Base-by-base conservation (phyloP, 305 asterid genomes). In the Petunia hybrid region DNA sequence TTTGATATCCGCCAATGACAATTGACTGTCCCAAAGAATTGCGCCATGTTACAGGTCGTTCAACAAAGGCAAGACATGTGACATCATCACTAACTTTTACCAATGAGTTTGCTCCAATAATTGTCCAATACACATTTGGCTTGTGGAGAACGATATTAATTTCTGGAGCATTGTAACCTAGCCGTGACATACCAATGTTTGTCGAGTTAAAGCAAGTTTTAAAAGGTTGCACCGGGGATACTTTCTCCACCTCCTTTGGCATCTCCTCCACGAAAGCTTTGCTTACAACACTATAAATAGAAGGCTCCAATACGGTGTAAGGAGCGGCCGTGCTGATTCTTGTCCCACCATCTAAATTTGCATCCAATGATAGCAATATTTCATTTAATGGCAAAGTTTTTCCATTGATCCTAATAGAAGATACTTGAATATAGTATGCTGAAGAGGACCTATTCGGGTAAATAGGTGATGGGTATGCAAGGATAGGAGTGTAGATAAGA, bases 1-100 rank as follows among this genome's bases (percentile, higher is more conserved):
- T 76, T 51, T 84, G 87, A 81, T 77, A 65, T 5, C 73, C 77
- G 56, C 85, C 85, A 8, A 82, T 59, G 2, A 82, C 79, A 76
- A 82, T 57, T 1, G 78, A 51, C 0, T 71, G 12, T 31, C 77
- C 61, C 0, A 42, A 43, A 14, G 63, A 35, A 22, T 22, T 22
- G 31, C 31, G 31, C 31, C 31, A 46, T 46, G 6, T 1, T 46
- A 6, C 14, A 13, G 42, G 68, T n/a, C 74, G 57, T 56, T 82
- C 79, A 16, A 77, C 85, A 82, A 82, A 82, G n/a, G 79, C 80
- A 38, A 80, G 59, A 1, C 83, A 80, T 3, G 77, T 1, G 14
- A 76, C 79, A 0, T 31, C 35, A 2, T 2, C 64, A 0, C 60
- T 16, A 42, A 82, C 78, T 8, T 31, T 6, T 53, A 82, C 71